These are phyloP conservation scores for Tulasnella sp. DNA, from an alignment of 768 basidiomycete genomes.

Conservation along the genomic window DNA sequence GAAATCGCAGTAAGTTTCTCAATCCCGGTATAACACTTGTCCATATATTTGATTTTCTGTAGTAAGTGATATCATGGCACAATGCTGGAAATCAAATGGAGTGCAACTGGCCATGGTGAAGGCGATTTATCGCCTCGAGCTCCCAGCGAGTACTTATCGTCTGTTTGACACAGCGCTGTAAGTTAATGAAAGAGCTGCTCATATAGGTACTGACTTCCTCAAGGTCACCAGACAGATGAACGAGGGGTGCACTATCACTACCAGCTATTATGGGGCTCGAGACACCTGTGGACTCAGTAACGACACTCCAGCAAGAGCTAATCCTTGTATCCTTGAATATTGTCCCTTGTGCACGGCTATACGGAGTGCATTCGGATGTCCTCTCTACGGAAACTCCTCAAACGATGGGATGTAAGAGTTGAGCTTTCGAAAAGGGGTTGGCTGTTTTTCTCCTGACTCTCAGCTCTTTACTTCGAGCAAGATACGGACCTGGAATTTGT, in stretches of 20 bases:
- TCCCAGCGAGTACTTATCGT: not conserved
- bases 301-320: not conserved
- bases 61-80: not conserved
- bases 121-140: not conserved
- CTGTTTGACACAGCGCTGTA: not conserved
- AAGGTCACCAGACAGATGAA: not conserved
- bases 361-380: not conserved
- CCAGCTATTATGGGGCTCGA: not conserved
- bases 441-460: not conserved
- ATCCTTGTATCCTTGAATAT: not conserved
- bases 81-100: not conserved
- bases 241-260: not conserved
- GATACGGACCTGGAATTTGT: not conserved
- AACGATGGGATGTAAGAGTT: not conserved
- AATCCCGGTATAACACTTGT: not conserved
- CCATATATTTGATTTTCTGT: not conserved
- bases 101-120: not conserved
- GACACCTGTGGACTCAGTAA: not conserved
- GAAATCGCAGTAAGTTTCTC: not conserved
- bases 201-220: too few species aligned
- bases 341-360: not conserved
- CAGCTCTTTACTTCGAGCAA: not conserved
- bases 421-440: not conserved
- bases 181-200: too few species aligned
- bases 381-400: not conserved